Base-by-base conservation (phyloP, 345 rosid genomes). In the Cochlearia excelsa region DNA sequence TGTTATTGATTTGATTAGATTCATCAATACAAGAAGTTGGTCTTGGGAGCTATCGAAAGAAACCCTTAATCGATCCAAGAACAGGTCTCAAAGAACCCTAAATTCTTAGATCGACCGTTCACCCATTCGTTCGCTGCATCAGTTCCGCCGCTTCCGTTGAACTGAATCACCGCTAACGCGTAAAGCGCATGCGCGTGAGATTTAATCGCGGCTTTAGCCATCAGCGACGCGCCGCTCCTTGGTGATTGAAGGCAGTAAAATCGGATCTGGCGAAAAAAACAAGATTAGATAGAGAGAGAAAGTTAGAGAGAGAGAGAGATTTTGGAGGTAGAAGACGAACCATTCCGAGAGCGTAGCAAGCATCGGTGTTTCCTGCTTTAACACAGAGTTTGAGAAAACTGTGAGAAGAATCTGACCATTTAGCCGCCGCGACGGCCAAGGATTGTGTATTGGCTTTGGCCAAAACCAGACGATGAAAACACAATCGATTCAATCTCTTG, bases 71-170 rank as follows among this genome's bases (percentile, higher is more conserved):
- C n/a, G n/a, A n/a, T n/a, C n/a, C n/a, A n/a, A n/a, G n/a, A n/a
- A n/a, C n/a, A n/a, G n/a, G n/a, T n/a, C n/a, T n/a, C n/a, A n/a
- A n/a, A n/a, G n/a, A n/a, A n/a, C n/a, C n/a, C n/a, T n/a, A n/a
- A n/a, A n/a, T n/a, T n/a, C n/a, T n/a, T n/a, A n/a, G n/a, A n/a
- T n/a, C n/a, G n/a, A n/a, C n/a, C n/a, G n/a, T n/a, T n/a, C n/a
- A n/a, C n/a, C n/a, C n/a, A n/a, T n/a, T n/a, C n/a, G n/a, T n/a
- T n/a, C n/a, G n/a, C n/a, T n/a, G n/a, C n/a, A n/a, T n/a, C n/a
- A n/a, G n/a, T n/a, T 42, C 77, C 83, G 4, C 92, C 86, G 37
- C 92, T 85, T 28, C 92, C 92, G 80, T 85, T 85, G 51, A 85
- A 85, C 55, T 85, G 92, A 49, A 85, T 79, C 40, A 85, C 77